Base-by-base conservation (phyloP, 2,329 filamentous ascomycete genomes). In the Pseudonectria foliicola region DNA sequence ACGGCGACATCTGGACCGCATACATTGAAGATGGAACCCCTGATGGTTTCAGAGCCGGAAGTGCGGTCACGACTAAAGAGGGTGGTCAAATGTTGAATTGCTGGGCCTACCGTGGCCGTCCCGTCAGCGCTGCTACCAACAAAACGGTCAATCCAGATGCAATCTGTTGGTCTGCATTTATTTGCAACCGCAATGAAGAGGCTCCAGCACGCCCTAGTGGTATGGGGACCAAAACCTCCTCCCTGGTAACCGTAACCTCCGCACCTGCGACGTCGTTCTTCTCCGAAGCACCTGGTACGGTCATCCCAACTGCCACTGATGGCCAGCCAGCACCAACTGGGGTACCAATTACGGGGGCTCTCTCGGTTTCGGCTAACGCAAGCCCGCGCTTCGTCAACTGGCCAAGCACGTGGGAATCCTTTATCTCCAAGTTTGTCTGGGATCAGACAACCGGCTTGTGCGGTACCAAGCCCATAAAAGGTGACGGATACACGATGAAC, bases 11-110 rank as follows among this genome's bases (percentile, higher is more conserved):
- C 31, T 66, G 62, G 62, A 61, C 63, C 6, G 60, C 53, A 10
- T 66, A 64, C 48, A 62, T 66, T 35, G 60, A 64, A 33, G 60
- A 63, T 25, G 55, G 56, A 14, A 64, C 61, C 3, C 59, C 60
- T 2, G 61, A 66, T 32, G 60, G 60, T 3, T 60, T 61, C 45
- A 58, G 55, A 29, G 62, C 62, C 15, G 62, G 62, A 24, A 61
- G 48, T 33, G 61, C 61, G 15, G 53, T 65, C n/a, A 59, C 57
- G 16, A 61, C 59, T 44, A 63, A 58, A 29, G 59, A 64, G 14
- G 55, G 57, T 26, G 61, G 60, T 3, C 53, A 62, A 36, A 55
- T 57, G 27, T 53, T 66, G 35, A 61, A 53, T 39, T 66, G 62
- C 48, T 66, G 59, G 56, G 61, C 62, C 13, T 66, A 66, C 34